Evolutionary conservation across 768 basidiomycete genomes (phyloP), one percentile per base, ranked within the genome.

Genomic region (Leccinum barrowsii): DNA sequence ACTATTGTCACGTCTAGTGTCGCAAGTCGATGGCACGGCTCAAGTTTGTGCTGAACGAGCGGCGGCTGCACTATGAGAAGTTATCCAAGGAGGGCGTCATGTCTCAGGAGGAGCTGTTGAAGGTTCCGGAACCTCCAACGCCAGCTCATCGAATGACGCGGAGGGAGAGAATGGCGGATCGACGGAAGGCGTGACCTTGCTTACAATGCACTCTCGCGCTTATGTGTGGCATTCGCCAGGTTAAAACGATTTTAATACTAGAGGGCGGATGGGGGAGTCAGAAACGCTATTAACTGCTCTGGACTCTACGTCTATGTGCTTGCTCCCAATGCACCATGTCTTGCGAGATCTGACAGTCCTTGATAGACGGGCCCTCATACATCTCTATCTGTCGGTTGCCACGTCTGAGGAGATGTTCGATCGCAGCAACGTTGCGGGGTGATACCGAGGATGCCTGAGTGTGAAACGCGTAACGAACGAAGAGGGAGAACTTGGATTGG

Each of bases 1-100:
- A 54, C 50, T 5, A 4, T 1, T 19, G 54, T 55, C 30, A n/a
- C 13, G 19, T 52, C 10, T 62, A 97, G 94, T 88, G 86, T 73
- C 89, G 90, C 21, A 96, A 94, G 78, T 88, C 92, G 19, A 96
- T 97, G 94, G 93, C 92, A n/a, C 86, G 92, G 19, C 93, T 98
- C 73, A 98, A 98, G 73, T 85, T 83, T 58, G 86, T 98, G 21
- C 78, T 98, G 51, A 93, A 93, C 68, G 95, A 98, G 70, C 87
- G 97, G 35, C 82, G 94, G 48, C 71, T 92, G 22, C 92, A 92
- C 8, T 90, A 93, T 60, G 84, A 90, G 35, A 71, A 74, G 37
- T 22, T 74, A 3, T 42, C 50, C 24, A 49, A 50, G 40, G 64
- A 67, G 44, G 70, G 70, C 0, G 53, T 49, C 10, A 56, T 63